These are phyloP conservation scores for Exophiala phaeomuriformis DNA, from an alignment of 2,329 filamentous ascomycete genomes.

Conservation along the genomic window DNA sequence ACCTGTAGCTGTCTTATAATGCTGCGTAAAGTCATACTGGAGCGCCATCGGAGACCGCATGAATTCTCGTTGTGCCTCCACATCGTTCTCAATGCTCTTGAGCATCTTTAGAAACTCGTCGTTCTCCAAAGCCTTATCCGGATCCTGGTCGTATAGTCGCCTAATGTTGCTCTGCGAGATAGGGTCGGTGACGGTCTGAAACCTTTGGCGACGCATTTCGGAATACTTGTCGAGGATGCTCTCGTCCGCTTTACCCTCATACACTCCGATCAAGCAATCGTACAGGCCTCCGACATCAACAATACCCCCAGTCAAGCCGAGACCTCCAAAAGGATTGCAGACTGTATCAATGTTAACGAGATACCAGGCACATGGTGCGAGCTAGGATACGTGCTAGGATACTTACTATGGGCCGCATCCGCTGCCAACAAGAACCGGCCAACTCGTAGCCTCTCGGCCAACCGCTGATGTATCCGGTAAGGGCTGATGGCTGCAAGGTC, in stretches of 20 bases:
- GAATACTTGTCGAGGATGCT: constrained; percentile 41
- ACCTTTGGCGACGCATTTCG: constrained; percentile 37
- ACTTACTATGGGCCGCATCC: constrained; percentile 50
- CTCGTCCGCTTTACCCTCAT: constrained; percentile 35
- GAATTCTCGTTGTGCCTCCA: constrained; percentile 22
- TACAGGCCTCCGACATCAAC: constrained; percentile 56
- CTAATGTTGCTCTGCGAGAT: constrained; percentile 39
- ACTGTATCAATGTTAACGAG: constrained; percentile 1
- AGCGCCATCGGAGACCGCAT: constrained; percentile 15
- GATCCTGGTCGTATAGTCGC: constrained; percentile 33
- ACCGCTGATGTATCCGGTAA: constrained; percentile 57
- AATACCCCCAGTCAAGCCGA: constrained; percentile 58
- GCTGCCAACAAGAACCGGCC: constrained; percentile 53
- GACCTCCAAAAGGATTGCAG: constrained; percentile 50
- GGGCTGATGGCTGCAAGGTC: constrained; percentile 51
- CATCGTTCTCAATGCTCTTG: constrained; percentile 31
- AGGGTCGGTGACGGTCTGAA: constrained; percentile 35
- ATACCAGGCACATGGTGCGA: no score
- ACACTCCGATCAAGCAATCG: constrained; percentile 49
- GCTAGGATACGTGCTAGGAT: not conserved
- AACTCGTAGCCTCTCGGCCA: constrained; percentile 50
- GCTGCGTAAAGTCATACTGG: constrained; percentile 22
- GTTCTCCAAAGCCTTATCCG: constrained; percentile 33
- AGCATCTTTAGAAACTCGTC: constrained; percentile 35
- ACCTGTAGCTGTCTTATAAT: constrained; percentile 10